Evolutionary conservation across 805 yeast species (phyloP), one percentile per base, ranked within the genome.

Genomic region (Starmerella floris): DNA sequence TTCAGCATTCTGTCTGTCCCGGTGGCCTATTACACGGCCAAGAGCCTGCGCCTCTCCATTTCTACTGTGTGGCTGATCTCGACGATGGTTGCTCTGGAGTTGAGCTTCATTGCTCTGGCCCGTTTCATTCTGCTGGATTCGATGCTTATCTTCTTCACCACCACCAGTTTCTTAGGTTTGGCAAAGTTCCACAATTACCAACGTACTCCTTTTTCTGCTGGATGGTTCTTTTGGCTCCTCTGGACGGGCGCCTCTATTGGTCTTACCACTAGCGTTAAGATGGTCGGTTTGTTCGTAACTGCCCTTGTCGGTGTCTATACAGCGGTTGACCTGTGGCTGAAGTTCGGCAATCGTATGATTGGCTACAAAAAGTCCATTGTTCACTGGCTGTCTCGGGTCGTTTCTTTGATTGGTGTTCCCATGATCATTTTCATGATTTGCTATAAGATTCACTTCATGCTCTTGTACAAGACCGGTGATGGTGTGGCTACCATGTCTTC

Each of bases 401-500:
- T 76, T 51, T 68, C 78, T 2, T 70, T 91, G 52, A 72, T 91
- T 42, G 69, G 83, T 11, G 61, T 85, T 16, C 99, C 99, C 23
- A 80, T 84, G 58, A 51, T 74, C 26, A 72, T 91, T 51, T 91
- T 84, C 60, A 67, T 85, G 49, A 77, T 74, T 54, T 85, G 96
- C 94, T 91, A 88, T 65, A 84, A 78, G 65, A 69, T 87, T 41
- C 99, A 91, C 63, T 91, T 91, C 63, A 72, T 75, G 25, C 72
- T 91, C 22, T 72, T 91, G 56, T 71, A 64, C 53, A 78, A 73
- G 52, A 87, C 97, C 2, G 99, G 99, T 23, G 91, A 96, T 4
- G 99, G 99, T 48, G 96, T 91, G 59, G 69, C 71, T 2, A 85
- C 88, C 60, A 91, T 91, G 98, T 75, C 91, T n/a, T 70, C 91